Evolutionary conservation across 495 filamentous ascomycete genomes (phyloP), one percentile per base, ranked within the genome.

Genomic region (Cercophora scortea): DNA sequence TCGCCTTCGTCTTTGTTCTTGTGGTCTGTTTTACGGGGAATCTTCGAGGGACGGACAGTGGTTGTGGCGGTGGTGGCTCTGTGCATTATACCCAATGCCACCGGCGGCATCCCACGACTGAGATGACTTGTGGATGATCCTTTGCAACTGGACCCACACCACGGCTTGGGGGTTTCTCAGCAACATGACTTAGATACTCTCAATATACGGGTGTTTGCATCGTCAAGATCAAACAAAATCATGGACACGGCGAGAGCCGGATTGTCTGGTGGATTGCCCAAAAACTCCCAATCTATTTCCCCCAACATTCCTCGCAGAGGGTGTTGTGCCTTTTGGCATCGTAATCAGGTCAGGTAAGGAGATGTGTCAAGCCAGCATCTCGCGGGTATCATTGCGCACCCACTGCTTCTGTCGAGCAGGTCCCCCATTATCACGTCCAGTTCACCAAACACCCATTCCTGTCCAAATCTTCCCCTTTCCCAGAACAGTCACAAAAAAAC

Each of bases 41-140:
- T 59, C 57, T 59, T 52, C 48, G 53, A 50, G 50, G 61, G 59
- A 50, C 52, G 59, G 64, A 60, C 60, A 59, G 59, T 43, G 60
- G 60, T 57, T 58, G 55, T 41, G 48, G 48, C 45, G 12, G 32
- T 59, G 64, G 61, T 59, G 64, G 61, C 57, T 63, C 52, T 66
- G 60, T 68, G 65, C 61, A 64, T 64, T 64, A 62, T 56, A 52
- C 56, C 47, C 54, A 51, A 56, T 57, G 63, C 61, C 56, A 46
- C 55, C 61, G 17, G 13, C 16, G 53, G 58, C 56, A 51, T 56
- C 44, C 56, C 57, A 60, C 60, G 48, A 54, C 54, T 49, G 11
- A 64, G 45, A 53, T 55, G 61, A 52, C 59, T 49, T 47, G 47
- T 45, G 15, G 32, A 38, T 12, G 12, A 6, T 9, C 8, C 39